phyloP scores from a whole-genome alignment of 352 stramenopile species.

The Phytophthora cryptogea region DNA sequence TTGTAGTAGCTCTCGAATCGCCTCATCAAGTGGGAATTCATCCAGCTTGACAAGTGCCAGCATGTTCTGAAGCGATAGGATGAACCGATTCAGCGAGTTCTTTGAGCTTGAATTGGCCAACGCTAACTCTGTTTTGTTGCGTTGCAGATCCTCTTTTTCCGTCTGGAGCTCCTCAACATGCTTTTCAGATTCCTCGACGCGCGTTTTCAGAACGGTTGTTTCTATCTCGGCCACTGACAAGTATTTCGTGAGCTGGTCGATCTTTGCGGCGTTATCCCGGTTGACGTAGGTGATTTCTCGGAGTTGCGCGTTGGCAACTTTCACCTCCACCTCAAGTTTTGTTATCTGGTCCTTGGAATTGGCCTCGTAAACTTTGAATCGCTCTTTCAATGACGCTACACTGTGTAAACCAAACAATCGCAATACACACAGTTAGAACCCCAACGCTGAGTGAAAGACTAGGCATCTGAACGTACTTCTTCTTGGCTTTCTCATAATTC shows the following conservation, averaged over 20 bases:
- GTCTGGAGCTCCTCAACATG: slow-evolving; percentile 44
- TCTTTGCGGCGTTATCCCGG: slow-evolving; percentile 67
- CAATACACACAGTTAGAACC: slow-evolving; percentile 1
- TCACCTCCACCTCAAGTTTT: slow-evolving; percentile 83
- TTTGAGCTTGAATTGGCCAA: slow-evolving; percentile 60
- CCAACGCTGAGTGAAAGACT: background rate
- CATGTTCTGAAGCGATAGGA: slow-evolving; percentile 69
- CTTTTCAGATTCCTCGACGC: slow-evolving; percentile 46
- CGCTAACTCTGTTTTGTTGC: slow-evolving; percentile 58
- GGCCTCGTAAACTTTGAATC: slow-evolving; percentile 80
- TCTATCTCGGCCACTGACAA: slow-evolving; percentile 59
- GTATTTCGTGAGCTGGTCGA: slow-evolving; percentile 63
- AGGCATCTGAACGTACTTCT: slow-evolving; percentile 47
- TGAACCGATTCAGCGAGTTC: slow-evolving; percentile 52
- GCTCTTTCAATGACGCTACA: slow-evolving; percentile 62
- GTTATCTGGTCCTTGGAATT: slow-evolving; percentile 79
- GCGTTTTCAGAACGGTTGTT: slow-evolving; percentile 37
- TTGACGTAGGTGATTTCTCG: slow-evolving; percentile 80
- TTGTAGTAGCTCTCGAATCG: slow-evolving; percentile 65
- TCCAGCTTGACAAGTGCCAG: slow-evolving; percentile 74
- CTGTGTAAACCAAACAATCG: slow-evolving; percentile 27
- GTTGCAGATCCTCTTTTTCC: slow-evolving; percentile 68
- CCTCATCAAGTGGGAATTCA: slow-evolving; percentile 81
- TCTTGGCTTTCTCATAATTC: slow-evolving; percentile 74
- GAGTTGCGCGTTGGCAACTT: slow-evolving; percentile 67